Conservation (phyloP, 495 filamentous ascomycete species). For the Margaritispora aquatica region DNA sequence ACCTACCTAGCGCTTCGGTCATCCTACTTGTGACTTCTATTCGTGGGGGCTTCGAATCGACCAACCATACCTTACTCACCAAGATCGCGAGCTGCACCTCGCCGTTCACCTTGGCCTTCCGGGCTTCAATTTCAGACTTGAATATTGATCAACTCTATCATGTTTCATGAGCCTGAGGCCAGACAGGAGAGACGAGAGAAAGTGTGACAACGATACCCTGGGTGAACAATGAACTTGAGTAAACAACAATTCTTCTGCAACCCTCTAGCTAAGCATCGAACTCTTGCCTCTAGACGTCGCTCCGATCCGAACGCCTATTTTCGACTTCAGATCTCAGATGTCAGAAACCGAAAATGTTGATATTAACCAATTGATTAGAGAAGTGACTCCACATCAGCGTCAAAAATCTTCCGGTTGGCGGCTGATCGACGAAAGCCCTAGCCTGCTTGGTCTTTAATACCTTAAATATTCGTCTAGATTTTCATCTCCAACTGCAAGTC, state of each 20-base stretch:
- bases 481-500: not conserved
- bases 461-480: not conserved
- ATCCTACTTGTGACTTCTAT: not conserved
- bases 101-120: not conserved
- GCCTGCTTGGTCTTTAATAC: too few species aligned
- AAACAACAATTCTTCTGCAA: too few species aligned
- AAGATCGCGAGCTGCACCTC: not conserved
- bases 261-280: too few species aligned
- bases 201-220: not conserved
- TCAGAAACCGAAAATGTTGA: not conserved
- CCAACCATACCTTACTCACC: not conserved
- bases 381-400: not conserved
- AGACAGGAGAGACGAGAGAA: not conserved
- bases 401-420: not conserved
- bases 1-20: too few species aligned
- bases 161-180: not conserved
- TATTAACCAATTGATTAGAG: not conserved
- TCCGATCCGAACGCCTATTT: too few species aligned
- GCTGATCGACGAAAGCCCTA: not conserved
- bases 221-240: too few species aligned
- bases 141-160: not conserved
- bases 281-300: too few species aligned
- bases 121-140: not conserved
- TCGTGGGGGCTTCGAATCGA: not conserved
- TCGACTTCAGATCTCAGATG: too few species aligned